Conservation (phyloP, 768 basidiomycete species). For the Artomyces pyxidatus region DNA sequence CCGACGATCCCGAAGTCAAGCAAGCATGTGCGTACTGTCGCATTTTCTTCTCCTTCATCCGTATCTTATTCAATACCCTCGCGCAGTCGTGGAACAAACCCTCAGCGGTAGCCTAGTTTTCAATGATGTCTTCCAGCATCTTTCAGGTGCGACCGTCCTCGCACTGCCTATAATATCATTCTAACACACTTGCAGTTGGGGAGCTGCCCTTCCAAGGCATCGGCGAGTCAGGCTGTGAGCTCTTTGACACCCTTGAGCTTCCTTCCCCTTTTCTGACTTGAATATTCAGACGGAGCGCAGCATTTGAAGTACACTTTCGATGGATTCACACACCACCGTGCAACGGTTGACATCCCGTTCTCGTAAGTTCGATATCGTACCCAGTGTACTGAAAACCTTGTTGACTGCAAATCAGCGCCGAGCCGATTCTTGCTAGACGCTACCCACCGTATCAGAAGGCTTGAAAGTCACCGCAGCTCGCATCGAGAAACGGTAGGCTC, state of each 20-base stretch:
- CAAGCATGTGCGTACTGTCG: slow-evolving; percentile 4
- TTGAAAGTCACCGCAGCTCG: no score
- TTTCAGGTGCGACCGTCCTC: slow-evolving; percentile 28
- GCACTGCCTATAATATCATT: background rate
- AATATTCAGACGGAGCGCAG: slow-evolving; percentile 19
- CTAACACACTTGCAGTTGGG: slow-evolving; percentile 6
- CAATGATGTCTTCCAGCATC: slow-evolving; percentile 24
- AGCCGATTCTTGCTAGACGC: slow-evolving; percentile 40
- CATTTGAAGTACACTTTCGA: slow-evolving; percentile 23
- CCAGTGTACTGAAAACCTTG: background rate
- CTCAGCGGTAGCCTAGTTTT: slow-evolving; percentile 23
- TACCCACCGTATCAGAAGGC: slow-evolving; percentile 74
- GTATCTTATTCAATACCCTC: background rate
- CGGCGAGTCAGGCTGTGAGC: slow-evolving; percentile 26
- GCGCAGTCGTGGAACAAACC: slow-evolving; percentile 23
- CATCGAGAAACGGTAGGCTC: no score
- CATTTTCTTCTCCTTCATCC: background rate
- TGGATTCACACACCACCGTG: slow-evolving; percentile 41
- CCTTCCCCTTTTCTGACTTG: background rate
- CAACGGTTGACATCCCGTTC: slow-evolving; percentile 46
- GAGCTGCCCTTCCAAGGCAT: slow-evolving; percentile 20
- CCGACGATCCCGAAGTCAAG: slow-evolving; percentile 9
- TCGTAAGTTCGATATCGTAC: slow-evolving; percentile 33
- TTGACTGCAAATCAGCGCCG: slow-evolving; percentile 30
- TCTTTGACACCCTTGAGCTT: background rate